A percentile compares a stretch with the other conserved stretches of the same genome.
Conservation (phyloP, 2,329 filamentous ascomycete genomes). For the Phialocephala subalpina region DNA sequence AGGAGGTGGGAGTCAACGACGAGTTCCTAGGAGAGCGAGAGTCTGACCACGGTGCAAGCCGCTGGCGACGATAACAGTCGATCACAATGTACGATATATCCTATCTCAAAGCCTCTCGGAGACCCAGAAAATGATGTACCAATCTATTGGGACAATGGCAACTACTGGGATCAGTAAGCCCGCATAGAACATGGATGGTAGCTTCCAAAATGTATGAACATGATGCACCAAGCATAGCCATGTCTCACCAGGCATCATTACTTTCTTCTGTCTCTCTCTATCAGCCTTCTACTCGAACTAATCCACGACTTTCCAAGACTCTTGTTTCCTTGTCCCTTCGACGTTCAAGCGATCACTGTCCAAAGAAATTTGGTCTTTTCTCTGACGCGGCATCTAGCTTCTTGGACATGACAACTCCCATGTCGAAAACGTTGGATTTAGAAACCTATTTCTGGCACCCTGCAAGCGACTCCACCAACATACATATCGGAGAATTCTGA, state of each 20-base stretch:
- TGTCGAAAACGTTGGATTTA: background rate
- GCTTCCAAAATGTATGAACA: conserved; percentile 9
- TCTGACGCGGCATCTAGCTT: background rate
- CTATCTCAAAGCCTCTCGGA: background rate
- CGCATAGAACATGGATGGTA: background rate
- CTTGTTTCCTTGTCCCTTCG: background rate
- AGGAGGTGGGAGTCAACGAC: background rate
- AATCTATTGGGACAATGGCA: background rate
- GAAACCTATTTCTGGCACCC: background rate
- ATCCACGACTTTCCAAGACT: background rate
- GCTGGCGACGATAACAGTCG: background rate
- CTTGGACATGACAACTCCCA: background rate
- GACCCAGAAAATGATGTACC: conserved; percentile 1
- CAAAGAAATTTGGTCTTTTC: background rate
- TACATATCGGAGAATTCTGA: background rate
- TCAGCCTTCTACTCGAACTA: background rate
- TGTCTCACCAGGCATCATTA: background rate
- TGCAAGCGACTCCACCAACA: conserved; percentile 4
- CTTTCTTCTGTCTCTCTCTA: background rate
- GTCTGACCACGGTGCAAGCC: background rate
- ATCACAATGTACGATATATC: background rate
- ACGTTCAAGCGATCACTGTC: background rate
- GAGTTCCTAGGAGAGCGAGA: background rate
- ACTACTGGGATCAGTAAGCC: background rate
- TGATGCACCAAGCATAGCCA: background rate